Evolutionary conservation across 495 filamentous ascomycete species (phyloP).

Genomic region (Hypomontagnella submonticulosa): DNA sequence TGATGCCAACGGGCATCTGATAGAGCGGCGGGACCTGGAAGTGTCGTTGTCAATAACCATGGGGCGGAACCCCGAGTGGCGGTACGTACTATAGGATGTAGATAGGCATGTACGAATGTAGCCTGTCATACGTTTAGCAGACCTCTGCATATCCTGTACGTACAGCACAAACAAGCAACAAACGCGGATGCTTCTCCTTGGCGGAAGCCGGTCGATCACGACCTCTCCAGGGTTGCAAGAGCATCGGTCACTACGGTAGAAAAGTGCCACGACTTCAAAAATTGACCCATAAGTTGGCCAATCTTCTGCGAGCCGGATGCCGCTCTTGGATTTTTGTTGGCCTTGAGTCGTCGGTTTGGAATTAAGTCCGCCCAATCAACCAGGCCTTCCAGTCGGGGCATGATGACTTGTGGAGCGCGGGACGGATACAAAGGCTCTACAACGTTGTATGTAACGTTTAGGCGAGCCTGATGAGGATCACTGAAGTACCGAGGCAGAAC

Average conservation of each 20-base stretch:
- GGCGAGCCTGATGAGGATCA: conserved; percentile 36
- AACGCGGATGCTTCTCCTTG: conserved; percentile 44
- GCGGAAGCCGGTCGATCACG: conserved; percentile 37
- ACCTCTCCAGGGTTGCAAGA: conserved; percentile 35
- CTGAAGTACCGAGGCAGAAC: conserved; percentile 38
- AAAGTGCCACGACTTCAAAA: conserved; percentile 44
- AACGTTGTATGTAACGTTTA: conserved; percentile 46
- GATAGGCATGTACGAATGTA: conserved; percentile 14
- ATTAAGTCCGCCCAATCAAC: conserved; percentile 37
- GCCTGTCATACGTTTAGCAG: conserved; percentile 29
- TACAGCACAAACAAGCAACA: conserved; percentile 43
- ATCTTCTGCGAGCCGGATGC: conserved; percentile 36
- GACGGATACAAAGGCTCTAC: conserved; percentile 39
- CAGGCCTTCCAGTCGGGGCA: conserved; percentile 25
- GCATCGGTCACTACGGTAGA: conserved; percentile 39
- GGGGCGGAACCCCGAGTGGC: conserved; percentile 24
- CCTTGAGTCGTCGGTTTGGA: conserved; percentile 35
- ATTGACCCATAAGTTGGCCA: conserved; percentile 32
- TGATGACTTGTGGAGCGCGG: conserved; percentile 39
- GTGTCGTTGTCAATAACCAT: conserved; percentile 21
- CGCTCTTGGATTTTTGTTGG: conserved; percentile 32
- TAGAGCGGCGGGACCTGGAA: conserved; percentile 23
- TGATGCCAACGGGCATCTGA: conserved; percentile 31
- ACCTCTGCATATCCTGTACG: conserved; percentile 38
- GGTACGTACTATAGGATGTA: conserved; percentile 21